Percentiles rank a stretch among this genome's conserved stretches.
Evolutionary conservation across 2,329 filamentous ascomycete genomes (phyloP).

Genomic region (Davidsoniella australis): DNA sequence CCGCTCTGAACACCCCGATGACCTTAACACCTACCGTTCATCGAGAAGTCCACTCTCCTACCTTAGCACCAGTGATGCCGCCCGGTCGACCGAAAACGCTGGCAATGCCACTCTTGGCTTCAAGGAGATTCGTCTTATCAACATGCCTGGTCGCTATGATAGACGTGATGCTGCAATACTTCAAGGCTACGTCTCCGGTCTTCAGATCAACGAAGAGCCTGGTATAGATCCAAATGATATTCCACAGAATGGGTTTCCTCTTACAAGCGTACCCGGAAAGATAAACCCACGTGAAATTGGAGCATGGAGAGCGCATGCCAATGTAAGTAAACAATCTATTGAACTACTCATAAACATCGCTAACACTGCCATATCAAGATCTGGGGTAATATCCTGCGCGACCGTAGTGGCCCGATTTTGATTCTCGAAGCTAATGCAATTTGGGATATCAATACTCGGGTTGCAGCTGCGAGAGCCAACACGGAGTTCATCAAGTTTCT

Average conservation of each 20-base stretch:
- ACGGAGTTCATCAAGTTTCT: conserved; percentile 15
- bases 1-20: no score
- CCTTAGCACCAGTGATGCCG: no score
- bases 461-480: conserved; percentile 16
- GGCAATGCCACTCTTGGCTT: conserved; percentile 17
- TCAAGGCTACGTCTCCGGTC: conserved; percentile 17
- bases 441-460: conserved; percentile 17
- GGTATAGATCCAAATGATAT: conserved; percentile 15
- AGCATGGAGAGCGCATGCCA: conserved; percentile 18
- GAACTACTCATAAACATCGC: background rate
- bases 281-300: conserved; percentile 16
- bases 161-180: conserved; percentile 17
- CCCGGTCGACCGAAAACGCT: no score
- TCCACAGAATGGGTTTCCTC: conserved; percentile 16
- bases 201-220: conserved; percentile 15
- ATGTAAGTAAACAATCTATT: conserved; percentile 13
- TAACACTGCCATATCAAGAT: conserved; percentile 13
- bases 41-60: no score
- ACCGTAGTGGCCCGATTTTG: conserved; percentile 15
- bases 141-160: conserved; percentile 16
- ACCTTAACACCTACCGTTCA: no score
- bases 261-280: conserved; percentile 13
- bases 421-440: conserved; percentile 18
- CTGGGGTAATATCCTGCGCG: conserved; percentile 16
- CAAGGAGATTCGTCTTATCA: conserved; percentile 16